A percentile compares a stretch with the other conserved stretches of the same genome.
Conservation (phyloP, 805 yeast species). For the Nakazawaea anatomiae region DNA sequence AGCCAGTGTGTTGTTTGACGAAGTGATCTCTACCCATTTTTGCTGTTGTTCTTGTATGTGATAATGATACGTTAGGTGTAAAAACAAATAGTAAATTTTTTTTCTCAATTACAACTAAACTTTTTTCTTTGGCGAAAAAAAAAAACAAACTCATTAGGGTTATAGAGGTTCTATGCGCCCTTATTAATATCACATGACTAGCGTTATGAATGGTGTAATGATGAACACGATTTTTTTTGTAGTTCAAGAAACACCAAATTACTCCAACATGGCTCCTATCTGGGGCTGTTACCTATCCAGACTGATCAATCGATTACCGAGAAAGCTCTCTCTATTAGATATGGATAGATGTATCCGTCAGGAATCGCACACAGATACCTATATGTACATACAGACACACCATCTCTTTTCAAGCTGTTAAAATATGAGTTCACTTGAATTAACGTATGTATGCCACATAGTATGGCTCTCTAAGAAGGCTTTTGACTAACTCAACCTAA, state of each 20-base stretch:
- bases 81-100: not conserved
- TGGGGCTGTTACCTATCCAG: no score
- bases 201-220: no score
- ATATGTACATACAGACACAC: not conserved
- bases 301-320: no score
- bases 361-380: not conserved
- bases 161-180: not conserved
- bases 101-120: not conserved
- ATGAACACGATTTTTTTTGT: no score
- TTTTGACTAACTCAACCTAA: not conserved
- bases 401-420: no score
- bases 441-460: constrained; percentile 2
- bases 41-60: constrained; percentile 10
- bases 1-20: constrained; percentile 92
- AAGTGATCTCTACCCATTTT: constrained; percentile 97
- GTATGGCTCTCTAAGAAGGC: not conserved
- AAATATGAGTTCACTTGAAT: constrained; percentile 5
- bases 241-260: no score
- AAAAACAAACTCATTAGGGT: not conserved
- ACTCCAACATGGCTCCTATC: no score
- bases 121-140: not conserved
- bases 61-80: no score
- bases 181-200: not conserved
- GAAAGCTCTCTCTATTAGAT: no score
- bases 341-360: not conserved